phyloP scores from a whole-genome alignment of 371 early-diverging fungal species.

The Apophysomyces variabilis region DNA sequence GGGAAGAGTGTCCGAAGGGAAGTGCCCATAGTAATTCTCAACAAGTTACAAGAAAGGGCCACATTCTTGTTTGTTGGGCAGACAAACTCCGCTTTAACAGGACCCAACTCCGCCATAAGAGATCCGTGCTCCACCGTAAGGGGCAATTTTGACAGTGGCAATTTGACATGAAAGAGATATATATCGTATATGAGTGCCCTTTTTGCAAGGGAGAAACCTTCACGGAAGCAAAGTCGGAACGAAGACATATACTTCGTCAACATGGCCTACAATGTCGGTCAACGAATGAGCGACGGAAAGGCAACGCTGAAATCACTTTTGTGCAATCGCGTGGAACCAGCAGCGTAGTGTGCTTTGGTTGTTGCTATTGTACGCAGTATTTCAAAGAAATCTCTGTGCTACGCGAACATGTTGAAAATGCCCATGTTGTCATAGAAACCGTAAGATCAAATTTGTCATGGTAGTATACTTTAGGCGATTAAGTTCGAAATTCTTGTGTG shows the following conservation, averaged over 20 bases:
- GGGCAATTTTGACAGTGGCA: neutral
- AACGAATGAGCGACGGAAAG: constrained; percentile 5
- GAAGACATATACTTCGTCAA: neutral
- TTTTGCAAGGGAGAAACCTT: neutral
- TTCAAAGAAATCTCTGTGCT: neutral
- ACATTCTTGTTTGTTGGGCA: too few relatives aligned
- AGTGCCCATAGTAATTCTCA: too few relatives aligned
- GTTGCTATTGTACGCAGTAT: constrained; percentile 2
- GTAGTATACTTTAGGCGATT: neutral
- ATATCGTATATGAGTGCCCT: neutral
- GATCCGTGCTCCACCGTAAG: too few relatives aligned
- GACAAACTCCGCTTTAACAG: too few relatives aligned
- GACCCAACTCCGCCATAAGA: too few relatives aligned
- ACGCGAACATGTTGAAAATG: neutral
- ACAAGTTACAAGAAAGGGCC: too few relatives aligned
- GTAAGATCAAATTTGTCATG: neutral
- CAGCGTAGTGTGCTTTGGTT: neutral
- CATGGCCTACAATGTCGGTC: neutral
- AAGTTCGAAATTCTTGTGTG: neutral
- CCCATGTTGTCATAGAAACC: neutral
- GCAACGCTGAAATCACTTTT: constrained; percentile 1
- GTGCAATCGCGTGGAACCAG: neutral
- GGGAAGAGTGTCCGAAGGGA: too few relatives aligned
- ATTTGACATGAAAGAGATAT: neutral
- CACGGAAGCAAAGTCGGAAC: neutral